phyloP scores from a whole-genome alignment of 129 eudicot species.

The Flaveria ramosissima region DNA sequence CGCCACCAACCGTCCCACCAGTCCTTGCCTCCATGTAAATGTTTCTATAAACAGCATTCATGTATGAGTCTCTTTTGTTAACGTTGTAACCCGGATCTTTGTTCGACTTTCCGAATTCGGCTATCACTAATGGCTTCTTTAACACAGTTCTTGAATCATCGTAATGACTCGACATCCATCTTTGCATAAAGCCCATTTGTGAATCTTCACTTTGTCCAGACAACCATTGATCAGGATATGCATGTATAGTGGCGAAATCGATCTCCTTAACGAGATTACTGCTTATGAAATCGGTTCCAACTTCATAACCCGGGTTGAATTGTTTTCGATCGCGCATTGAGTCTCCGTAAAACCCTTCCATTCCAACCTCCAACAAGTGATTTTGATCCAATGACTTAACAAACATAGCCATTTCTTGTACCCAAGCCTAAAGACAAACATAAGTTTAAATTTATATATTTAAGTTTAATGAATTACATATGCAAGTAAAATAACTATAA shows the following conservation, averaged over 20 bases:
- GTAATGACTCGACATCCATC: conserved; percentile 65
- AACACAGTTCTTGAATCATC: conserved; percentile 51
- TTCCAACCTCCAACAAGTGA: conserved; percentile 56
- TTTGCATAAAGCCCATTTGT: conserved; percentile 67
- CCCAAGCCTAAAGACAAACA: conserved; percentile 46
- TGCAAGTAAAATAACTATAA: neutral
- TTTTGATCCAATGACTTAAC: conserved; percentile 55
- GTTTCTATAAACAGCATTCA: conserved; percentile 44
- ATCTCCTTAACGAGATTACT: conserved; percentile 55
- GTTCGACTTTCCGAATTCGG: conserved; percentile 63
- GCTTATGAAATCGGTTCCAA: conserved; percentile 63
- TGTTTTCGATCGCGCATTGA: conserved; percentile 56
- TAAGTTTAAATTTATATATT: neutral
- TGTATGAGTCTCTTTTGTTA: conserved; percentile 44
- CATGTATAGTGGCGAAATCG: conserved; percentile 66
- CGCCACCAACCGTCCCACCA: conserved; percentile 68
- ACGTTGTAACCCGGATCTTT: conserved; percentile 54
- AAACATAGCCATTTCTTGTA: conserved; percentile 59
- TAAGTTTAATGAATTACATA: no score
- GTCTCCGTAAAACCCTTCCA: conserved; percentile 79
- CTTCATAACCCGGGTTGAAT: conserved; percentile 61
- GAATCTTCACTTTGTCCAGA: conserved; percentile 47
- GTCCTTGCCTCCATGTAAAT: conserved; percentile 51
- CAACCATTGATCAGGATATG: conserved; percentile 64
- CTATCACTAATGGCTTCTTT: conserved; percentile 59